phyloP scores from a whole-genome alignment of 805 yeast genomes.

The Lachancea dasiensis region DNA sequence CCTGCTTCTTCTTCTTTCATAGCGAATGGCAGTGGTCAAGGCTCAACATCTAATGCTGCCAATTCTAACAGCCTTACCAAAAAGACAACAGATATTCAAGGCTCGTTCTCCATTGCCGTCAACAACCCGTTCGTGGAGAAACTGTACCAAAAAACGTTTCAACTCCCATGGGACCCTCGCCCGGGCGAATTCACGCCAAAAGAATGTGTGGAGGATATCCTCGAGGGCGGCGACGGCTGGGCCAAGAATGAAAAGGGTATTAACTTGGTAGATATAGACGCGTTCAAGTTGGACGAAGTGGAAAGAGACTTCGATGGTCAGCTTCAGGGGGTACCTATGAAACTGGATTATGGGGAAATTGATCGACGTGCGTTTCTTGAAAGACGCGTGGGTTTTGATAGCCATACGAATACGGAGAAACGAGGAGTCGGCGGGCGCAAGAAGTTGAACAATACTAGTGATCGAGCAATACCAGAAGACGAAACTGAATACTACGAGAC shows the following conservation, averaged over 20 bases:
- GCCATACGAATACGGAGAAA: conserved; percentile 1
- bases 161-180: conserved; percentile 54
- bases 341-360: conserved; percentile 18
- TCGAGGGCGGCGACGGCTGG: conserved; percentile 69
- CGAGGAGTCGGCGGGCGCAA: conserved; percentile 5
- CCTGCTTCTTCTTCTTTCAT: conserved; percentile 16
- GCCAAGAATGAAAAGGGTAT: conserved; percentile 36
- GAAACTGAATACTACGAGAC: conserved; percentile 8
- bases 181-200: conserved; percentile 58
- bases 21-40: conserved; percentile 3
- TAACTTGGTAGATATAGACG: conserved; percentile 30
- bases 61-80: conserved; percentile 4
- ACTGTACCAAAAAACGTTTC: conserved; percentile 49
- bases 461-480: conserved; percentile 1
- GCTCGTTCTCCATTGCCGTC: conserved; percentile 24
- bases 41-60: conserved; percentile 2
- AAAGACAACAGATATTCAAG: conserved; percentile 11
- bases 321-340: conserved; percentile 2
- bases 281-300: conserved; percentile 24
- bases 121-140: conserved; percentile 47
- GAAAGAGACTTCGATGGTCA: conserved; percentile 20
- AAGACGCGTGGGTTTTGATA: conserved; percentile 15
- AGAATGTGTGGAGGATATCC: conserved; percentile 69
- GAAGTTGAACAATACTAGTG: neutral
- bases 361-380: conserved; percentile 28